Evolutionary conservation across 169 alveolate genomes (phyloP), one percentile per base, ranked within the genome.

Genomic region (Prorocentrum cordatum): DNA sequence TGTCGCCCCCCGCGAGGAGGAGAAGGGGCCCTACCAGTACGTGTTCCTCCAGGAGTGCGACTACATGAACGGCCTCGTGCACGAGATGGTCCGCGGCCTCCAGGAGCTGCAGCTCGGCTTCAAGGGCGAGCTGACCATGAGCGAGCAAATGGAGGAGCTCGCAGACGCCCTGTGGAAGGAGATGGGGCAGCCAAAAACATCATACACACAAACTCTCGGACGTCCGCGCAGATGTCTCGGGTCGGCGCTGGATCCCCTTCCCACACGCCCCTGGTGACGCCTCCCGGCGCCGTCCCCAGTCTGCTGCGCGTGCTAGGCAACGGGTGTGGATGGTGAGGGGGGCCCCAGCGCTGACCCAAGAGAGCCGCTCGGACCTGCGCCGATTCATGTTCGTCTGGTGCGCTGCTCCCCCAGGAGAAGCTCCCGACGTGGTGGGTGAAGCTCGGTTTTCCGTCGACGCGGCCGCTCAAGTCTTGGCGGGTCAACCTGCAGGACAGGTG

Each of bases 61-160:
- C 54, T 70, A 61, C 94, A 96, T 96, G 99, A 96, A 95, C 85
- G 93, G 84, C 42, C n/a, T n/a, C n/a, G n/a, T n/a, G n/a, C n/a
- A n/a, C n/a, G n/a, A n/a, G n/a, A n/a, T n/a, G n/a, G 92, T 92
- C 71, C 84, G 89, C 62, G 91, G 87, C 27, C 94, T 96, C 75
- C 92, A 92, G 91, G 99, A 96, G 92, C 93, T 96, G 32, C 95
- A 95, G 73, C 93, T 96, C 77, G 98, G 98, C 27, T 95, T 97
- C 91, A 96, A 96, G 92, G 99, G 99, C 22, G 91, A 82, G 58
- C 59, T 82, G 70, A 82, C 91, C 39, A 82, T 82, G 91, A 82
- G 91, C 91, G 80, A 61, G 42, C 31, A 67, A 27, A 82, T 72
- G 84, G 84, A n/a, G n/a, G n/a, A n/a, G n/a, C n/a, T n/a, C n/a